Evolutionary conservation across 768 basidiomycete species (phyloP), one percentile per base, ranked within the genome.

Genomic region (Cyathus striatus): DNA sequence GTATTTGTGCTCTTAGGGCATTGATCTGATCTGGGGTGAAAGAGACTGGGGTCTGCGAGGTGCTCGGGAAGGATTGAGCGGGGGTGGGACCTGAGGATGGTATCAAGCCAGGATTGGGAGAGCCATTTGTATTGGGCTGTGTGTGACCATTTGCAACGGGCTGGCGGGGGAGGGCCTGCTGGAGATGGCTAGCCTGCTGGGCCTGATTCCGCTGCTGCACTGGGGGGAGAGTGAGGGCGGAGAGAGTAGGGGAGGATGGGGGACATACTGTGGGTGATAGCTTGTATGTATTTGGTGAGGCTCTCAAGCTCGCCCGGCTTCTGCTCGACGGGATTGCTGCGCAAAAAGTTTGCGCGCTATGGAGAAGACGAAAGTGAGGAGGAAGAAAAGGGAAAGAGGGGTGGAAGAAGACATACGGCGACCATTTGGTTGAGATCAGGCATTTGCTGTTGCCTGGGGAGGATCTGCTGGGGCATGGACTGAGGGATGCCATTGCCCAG

Each of bases 1-100:
- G 76, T 13, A 92, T 90, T 51, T 92, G 90, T 0, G 85, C 80
- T 12, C 86, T 77, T n/a, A 92, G 73, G 7, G 83, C 76, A 44
- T 68, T 71, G 37, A 90, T 81, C 54, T 90, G 90, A 46, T 86
- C 83, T 0, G 59, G 66, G 3, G 86, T 83, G 56, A 94, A 91
- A 4, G 86, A 84, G 23, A 90, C 79, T 27, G 88, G 85, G 0
- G 86, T 83, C 22, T 78, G 72, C 2, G 84, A 76, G n/a, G 75
- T 68, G 16, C 69, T 60, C 10, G 78, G 78, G 27, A 71, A 65
- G 10, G 73, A 48, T 38, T 73, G 78, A 1, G 70, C 55, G 10
- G 81, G 73, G 18, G 70, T 58, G 34, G 75, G 67, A 5, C 78
- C 80, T 5, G 74, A 67, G 6, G 40, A 41, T 6, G 76, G 66